phyloP scores from a whole-genome alignment of 2,329 filamentous ascomycete species.

The Botrytis hyacinthi region DNA sequence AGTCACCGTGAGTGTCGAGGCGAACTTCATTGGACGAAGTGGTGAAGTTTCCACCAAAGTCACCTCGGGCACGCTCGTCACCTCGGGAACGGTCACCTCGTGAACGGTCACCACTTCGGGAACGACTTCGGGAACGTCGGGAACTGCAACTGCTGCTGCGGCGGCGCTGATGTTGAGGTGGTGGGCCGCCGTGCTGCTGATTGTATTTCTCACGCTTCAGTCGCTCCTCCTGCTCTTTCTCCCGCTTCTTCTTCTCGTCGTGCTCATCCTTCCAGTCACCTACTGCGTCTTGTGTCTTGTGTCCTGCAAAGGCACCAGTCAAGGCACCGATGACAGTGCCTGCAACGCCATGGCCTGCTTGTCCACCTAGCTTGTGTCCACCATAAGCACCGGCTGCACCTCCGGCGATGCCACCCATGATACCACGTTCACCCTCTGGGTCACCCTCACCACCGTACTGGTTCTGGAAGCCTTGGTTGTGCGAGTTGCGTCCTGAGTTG shows the following conservation, averaged over 20 bases:
- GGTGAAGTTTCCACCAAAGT: not conserved
- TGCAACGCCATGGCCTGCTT: not conserved
- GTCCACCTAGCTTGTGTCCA: not conserved
- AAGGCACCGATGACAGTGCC: not conserved
- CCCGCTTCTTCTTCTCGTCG: not conserved
- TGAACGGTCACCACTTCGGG: no score
- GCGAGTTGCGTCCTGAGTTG: not conserved
- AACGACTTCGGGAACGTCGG: not conserved
- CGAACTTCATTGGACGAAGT: not conserved
- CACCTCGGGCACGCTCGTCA: not conserved
- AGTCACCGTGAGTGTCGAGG: not conserved
- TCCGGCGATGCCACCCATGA: not conserved
- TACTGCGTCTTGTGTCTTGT: not conserved
- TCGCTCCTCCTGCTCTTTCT: not conserved
- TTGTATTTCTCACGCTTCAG: not conserved
- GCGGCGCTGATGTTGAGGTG: not conserved
- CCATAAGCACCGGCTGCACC: not conserved
- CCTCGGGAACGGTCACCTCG: not conserved
- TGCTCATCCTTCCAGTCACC: not conserved
- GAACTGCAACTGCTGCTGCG: not conserved
- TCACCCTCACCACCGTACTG: not conserved
- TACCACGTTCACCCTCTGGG: not conserved
- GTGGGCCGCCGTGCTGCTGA: not conserved
- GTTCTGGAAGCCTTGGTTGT: not conserved
- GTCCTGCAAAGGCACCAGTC: not conserved